Evolutionary conservation across 2,329 filamentous ascomycete species (phyloP).

Genomic region (Pseudogymnoascus pannorum): DNA sequence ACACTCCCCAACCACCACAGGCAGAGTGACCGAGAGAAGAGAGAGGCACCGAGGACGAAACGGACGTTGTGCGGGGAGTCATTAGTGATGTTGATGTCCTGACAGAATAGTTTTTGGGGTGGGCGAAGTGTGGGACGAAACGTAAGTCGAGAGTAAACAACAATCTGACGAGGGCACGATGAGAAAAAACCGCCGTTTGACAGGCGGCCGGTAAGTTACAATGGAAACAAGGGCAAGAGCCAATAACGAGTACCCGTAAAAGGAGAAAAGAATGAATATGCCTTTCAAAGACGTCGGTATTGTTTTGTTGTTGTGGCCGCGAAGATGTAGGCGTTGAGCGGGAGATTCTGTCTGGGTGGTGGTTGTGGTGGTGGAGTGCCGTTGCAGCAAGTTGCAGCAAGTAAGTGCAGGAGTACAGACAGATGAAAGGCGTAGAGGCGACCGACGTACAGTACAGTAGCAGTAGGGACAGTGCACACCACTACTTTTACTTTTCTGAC

Average conservation of each 20-base stretch:
- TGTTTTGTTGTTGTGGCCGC: slow-evolving; percentile 7
- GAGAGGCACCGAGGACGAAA: slow-evolving; percentile 11
- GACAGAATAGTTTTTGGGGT: slow-evolving; percentile 7
- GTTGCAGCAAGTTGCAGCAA: not conserved
- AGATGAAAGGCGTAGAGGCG: slow-evolving; percentile 4
- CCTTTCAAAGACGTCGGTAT: slow-evolving; percentile 7
- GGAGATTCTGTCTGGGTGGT: not conserved
- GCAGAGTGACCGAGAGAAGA: slow-evolving; percentile 9
- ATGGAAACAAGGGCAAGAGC: not conserved
- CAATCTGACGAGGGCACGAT: slow-evolving; percentile 2
- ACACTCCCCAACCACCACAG: slow-evolving; percentile 6
- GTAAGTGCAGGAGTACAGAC: not conserved
- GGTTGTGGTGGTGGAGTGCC: slow-evolving; percentile 4
- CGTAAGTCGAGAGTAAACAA: slow-evolving; percentile 7
- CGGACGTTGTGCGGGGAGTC: slow-evolving; percentile 9
- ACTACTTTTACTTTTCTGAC: not conserved
- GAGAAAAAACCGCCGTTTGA: not conserved
- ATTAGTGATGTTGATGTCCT: slow-evolving; percentile 9
- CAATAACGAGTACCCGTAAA: not conserved
- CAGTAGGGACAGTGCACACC: too few species aligned
- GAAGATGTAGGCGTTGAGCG: not conserved
- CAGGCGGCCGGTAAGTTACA: not conserved
- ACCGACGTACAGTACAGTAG: not conserved
- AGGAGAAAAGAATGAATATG: slow-evolving; percentile 3
- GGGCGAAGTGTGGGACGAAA: slow-evolving; percentile 7